phyloP scores from a whole-genome alignment of 2,329 filamentous ascomycete genomes.

The Rutstroemia sp. region DNA sequence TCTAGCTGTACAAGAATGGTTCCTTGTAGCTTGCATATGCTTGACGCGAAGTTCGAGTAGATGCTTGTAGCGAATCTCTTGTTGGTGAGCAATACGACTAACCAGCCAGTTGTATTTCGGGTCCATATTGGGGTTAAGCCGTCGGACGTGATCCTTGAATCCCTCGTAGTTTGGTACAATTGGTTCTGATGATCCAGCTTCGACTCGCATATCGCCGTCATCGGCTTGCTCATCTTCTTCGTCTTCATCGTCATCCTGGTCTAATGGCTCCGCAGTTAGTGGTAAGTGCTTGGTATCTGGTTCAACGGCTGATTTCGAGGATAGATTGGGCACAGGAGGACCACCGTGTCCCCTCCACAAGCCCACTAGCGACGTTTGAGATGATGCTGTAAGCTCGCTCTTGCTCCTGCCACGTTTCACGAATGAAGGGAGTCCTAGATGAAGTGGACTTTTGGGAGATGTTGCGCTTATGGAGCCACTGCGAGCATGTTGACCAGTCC shows the following conservation, averaged over 20 bases:
- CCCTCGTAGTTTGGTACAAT: constrained; percentile 68
- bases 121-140: constrained; percentile 67
- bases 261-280: constrained; percentile 25
- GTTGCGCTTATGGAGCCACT: constrained; percentile 53
- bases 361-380: constrained; percentile 36
- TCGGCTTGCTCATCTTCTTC: constrained; percentile 58
- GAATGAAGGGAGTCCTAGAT: constrained; percentile 33
- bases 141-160: constrained; percentile 66
- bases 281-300: constrained; percentile 2
- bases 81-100: constrained; percentile 76
- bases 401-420: constrained; percentile 46
- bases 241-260: constrained; percentile 43
- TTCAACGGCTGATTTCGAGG: constrained; percentile 34
- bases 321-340: constrained; percentile 48
- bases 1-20: constrained; percentile 51
- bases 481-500: constrained; percentile 44
- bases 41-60: constrained; percentile 64
- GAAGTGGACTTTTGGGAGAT: constrained; percentile 40
- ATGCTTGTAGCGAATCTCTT: constrained; percentile 70
- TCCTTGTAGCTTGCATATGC: constrained; percentile 55
- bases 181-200: constrained; percentile 54
- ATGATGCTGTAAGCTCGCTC: constrained; percentile 42
- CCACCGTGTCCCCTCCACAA: constrained; percentile 51
- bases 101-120: constrained; percentile 55
- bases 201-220: constrained; percentile 54